phyloP scores from a whole-genome alignment of 1,284 basidiomycete genomes.

The Meripilus lineatus region DNA sequence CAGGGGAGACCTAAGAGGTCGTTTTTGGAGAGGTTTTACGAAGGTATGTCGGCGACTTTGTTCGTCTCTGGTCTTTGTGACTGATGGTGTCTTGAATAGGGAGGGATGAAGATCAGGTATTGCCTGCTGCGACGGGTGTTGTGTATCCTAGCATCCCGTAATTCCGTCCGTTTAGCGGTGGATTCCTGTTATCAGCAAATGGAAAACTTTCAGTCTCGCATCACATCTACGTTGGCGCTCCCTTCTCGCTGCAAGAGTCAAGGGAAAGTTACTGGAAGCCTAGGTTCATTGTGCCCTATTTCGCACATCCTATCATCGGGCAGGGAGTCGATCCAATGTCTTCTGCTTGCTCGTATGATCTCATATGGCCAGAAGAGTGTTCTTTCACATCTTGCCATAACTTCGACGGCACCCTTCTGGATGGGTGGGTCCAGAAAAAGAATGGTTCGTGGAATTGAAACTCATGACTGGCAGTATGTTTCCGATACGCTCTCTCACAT shows the following conservation, averaged over 20 bases:
- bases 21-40: slow-evolving; percentile 84
- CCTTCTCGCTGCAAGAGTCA: not conserved
- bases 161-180: not conserved
- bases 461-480: no score
- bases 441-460: no score
- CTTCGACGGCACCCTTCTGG: no score
- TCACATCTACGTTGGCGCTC: not conserved
- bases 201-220: no score
- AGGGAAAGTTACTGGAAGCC: not conserved
- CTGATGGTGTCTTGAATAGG: slow-evolving; percentile 27
- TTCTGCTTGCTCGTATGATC: no score
- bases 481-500: no score
- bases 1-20: slow-evolving; percentile 51
- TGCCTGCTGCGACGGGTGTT: slow-evolving; percentile 47
- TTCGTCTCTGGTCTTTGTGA: not conserved
- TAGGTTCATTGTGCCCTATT: not conserved
- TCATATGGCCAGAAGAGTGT: no score
- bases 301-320: not conserved
- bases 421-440: no score
- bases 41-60: slow-evolving; percentile 47
- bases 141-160: slow-evolving; percentile 13
- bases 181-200: not conserved
- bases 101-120: slow-evolving; percentile 49
- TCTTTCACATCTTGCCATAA: no score
- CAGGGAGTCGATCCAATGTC: not conserved